Conservation (phyloP, 192 early-diverging fungal species). For the Coemansia sp. region DNA sequence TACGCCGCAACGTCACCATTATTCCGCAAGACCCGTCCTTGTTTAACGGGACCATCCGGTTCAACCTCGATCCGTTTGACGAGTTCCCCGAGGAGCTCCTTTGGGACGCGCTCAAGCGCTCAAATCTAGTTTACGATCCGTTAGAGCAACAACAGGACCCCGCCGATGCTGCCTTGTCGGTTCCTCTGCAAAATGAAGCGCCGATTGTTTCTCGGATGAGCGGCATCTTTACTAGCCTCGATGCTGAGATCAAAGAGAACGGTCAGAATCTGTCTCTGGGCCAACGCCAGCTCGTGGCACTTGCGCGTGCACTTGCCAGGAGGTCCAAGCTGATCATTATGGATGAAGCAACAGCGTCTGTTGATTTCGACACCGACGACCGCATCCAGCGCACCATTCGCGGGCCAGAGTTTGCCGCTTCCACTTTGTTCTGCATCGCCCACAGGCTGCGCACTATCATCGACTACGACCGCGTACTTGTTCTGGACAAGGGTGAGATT, state of each 20-base stretch:
- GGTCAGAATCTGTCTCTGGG: constrained; percentile 78
- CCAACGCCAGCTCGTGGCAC: constrained; percentile 74
- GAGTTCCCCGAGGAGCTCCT: constrained; percentile 74
- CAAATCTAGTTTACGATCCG: constrained; percentile 59
- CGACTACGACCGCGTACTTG: constrained; percentile 82
- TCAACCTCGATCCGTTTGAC: constrained; percentile 88
- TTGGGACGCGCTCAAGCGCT: constrained; percentile 75
- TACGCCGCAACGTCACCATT: constrained; percentile 77
- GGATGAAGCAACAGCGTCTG: constrained; percentile 89
- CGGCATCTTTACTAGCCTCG: constrained; percentile 49
- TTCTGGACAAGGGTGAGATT: constrained; percentile 74
- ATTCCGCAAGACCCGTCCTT: constrained; percentile 91
- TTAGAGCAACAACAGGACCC: not conserved
- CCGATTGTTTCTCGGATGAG: constrained; percentile 10
- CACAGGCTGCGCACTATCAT: constrained; percentile 87
- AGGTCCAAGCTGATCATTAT: constrained; percentile 70
- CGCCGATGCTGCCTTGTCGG: not conserved
- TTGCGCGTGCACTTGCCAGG: constrained; percentile 77
- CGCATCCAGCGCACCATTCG: constrained; percentile 89
- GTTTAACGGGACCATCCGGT: constrained; percentile 75
- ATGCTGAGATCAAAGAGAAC: constrained; percentile 79
- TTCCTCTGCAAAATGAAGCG: not conserved
- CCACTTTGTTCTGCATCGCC: constrained; percentile 85
- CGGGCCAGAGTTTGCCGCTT: constrained; percentile 64
- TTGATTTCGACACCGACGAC: constrained; percentile 84